These are phyloP conservation scores for Phyllosticta citrichinensis DNA, from an alignment of 2,329 filamentous ascomycete species.

Conservation along the genomic window DNA sequence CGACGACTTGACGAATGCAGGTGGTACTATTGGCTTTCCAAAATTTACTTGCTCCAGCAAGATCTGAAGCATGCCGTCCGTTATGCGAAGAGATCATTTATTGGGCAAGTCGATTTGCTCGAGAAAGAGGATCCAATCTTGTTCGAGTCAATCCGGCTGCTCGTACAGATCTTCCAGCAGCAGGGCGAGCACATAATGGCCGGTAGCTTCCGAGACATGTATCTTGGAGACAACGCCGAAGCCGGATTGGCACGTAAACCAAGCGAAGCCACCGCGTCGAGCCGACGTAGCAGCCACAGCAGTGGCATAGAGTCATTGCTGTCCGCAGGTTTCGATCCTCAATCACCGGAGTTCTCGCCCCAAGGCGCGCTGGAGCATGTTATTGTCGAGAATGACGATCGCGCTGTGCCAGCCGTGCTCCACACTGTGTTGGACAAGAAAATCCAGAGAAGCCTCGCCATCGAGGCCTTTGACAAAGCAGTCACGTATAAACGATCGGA, in stretches of 20 bases:
- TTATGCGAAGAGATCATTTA: conserved; percentile 5
- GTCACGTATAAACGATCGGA: neutral
- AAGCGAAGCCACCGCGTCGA: neutral
- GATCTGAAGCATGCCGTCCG: neutral
- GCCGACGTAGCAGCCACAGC: neutral
- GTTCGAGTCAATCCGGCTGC: neutral
- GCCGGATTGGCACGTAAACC: neutral
- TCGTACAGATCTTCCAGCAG: conserved; percentile 7
- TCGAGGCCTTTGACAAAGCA: conserved; percentile 1
- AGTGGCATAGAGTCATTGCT: conserved; percentile 1
- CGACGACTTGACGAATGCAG: conserved; percentile 1
- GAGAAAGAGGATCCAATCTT: conserved; percentile 1
- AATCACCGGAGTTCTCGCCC: conserved; percentile 1
- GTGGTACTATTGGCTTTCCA: conserved; percentile 6
- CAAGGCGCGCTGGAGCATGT: neutral
- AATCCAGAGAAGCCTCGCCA: conserved; percentile 1
- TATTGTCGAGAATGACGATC: conserved; percentile 1
- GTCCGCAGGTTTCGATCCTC: neutral
- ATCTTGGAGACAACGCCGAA: conserved; percentile 3
- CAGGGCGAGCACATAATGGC: conserved; percentile 2
- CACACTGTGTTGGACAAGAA: neutral
- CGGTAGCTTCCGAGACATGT: conserved; percentile 1
- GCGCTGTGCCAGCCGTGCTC: neutral
- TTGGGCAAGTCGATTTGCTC: neutral
- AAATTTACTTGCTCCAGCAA: conserved; percentile 4